phyloP scores from a whole-genome alignment of 2,329 filamentous ascomycete genomes.

The Thielaviopsis musarum region DNA sequence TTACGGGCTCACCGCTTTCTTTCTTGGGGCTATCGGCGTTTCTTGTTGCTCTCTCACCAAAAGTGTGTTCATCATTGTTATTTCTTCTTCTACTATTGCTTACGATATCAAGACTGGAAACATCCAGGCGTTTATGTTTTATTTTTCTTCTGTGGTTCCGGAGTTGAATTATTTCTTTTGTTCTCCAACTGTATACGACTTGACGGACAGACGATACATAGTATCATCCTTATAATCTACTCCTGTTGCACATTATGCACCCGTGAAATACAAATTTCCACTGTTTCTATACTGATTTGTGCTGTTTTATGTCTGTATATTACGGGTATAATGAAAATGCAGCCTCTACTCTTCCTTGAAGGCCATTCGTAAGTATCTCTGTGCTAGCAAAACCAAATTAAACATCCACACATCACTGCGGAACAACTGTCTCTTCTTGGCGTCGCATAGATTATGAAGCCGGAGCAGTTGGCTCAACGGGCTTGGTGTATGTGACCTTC shows the following conservation, averaged over 20 bases:
- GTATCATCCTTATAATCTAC: constrained; percentile 5
- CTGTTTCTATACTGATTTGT: constrained; percentile 18
- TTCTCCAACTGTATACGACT: constrained; percentile 6
- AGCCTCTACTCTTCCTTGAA: not conserved
- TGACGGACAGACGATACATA: constrained; percentile 8
- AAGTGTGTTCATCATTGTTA: not conserved
- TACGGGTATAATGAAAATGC: constrained; percentile 11
- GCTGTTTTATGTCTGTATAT: constrained; percentile 15
- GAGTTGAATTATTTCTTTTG: constrained; percentile 4
- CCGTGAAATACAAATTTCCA: not conserved
- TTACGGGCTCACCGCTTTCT: not conserved
- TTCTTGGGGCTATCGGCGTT: not conserved
- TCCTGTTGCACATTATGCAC: not conserved
- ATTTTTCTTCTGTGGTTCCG: constrained; percentile 4
- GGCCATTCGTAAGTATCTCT: constrained; percentile 5
- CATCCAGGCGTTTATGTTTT: not conserved
- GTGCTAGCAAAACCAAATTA: constrained; percentile 16
- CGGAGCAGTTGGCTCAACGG: constrained; percentile 38
- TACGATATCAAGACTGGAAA: not conserved
- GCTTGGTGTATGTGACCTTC: constrained; percentile 75
- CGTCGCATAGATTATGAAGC: constrained; percentile 26
- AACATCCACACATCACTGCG: not conserved
- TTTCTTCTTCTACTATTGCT: not conserved
- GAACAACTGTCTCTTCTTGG: constrained; percentile 11
- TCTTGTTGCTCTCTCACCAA: not conserved